Percentiles rank a stretch among this genome's conserved stretches.
Conservation (phyloP, 306 rosid species). For the Pueraria montana region DNA sequence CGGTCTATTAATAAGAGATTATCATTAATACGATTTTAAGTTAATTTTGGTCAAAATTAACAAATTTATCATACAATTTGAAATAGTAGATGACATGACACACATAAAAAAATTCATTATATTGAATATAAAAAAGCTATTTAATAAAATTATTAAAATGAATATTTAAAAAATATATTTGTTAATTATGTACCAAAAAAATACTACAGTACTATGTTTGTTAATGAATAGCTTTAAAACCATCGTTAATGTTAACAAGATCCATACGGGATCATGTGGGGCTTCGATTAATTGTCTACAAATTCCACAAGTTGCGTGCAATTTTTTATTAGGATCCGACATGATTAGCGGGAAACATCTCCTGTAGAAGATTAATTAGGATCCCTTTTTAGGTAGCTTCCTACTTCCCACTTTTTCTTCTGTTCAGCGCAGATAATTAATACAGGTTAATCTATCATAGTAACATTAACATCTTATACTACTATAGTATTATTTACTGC, state of each 20-base stretch:
- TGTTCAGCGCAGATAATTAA: not conserved
- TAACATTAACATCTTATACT: too few species aligned
- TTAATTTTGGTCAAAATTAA: too few species aligned
- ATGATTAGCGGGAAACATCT: conserved; percentile 9
- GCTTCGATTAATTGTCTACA: conserved; percentile 16
- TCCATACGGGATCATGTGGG: conserved; percentile 21
- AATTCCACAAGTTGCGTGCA: conserved; percentile 1
- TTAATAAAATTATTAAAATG: not conserved
- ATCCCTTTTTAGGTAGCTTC: conserved; percentile 36
- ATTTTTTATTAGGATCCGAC: not conserved
- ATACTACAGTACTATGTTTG: not conserved
- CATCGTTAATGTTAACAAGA: not conserved
- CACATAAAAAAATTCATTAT: not conserved
- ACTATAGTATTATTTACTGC: not conserved
- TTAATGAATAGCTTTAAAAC: not conserved
- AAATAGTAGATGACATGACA: not conserved
- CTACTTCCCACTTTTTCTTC: not conserved
- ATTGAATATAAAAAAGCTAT: not conserved
- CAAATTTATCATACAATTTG: too few species aligned
- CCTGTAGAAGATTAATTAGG: conserved; percentile 33
- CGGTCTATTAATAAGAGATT: too few species aligned
- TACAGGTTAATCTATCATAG: not conserved
- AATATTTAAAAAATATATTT: not conserved
- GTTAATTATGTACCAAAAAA: not conserved
- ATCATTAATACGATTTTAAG: too few species aligned